Base-by-base conservation (phyloP, 2,329 filamentous ascomycete species). In the Lojkania enalia region DNA sequence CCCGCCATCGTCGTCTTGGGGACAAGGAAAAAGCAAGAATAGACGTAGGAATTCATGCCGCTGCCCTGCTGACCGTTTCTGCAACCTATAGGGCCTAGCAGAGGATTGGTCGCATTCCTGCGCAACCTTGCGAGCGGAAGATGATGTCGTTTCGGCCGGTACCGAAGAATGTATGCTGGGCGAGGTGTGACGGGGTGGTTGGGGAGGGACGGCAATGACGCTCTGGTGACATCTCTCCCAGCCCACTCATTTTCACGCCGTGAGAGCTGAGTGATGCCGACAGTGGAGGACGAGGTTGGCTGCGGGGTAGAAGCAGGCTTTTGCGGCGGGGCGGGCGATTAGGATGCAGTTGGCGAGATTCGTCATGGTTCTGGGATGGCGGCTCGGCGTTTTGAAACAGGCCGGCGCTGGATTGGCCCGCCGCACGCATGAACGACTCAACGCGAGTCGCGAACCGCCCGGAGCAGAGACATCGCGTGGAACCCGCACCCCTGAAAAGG, bases 61-160 rank as follows among this genome's bases (percentile, higher is more conserved):
- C 19, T 25, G 15, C 14, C 31, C 53, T 51, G 51, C 44, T 58
- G 55, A 57, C 55, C 54, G 44, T 42, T 52, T 53, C 47, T 55
- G 51, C 55, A 44, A 47, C 55, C 54, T 36, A 27, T 55, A 53
- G 41, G 51, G 47, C 47, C 39, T 35, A 15, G 49, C 20, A 15
- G 35, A 31, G 49, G 46, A 54, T 57, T 55, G 49, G 44, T 33
- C 23, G 40, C 44, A 42, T 43, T 46, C 39, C 42, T 39, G 18
- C 20, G 18, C 20, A n/a, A 20, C 31, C 18, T 39, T 25, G 18
- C 23, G 14, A 11, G n/a, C n/a, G n/a, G n/a, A n/a, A n/a, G n/a
- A n/a, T n/a, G n/a, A n/a, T 12, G n/a, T 7, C 12, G 29, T 20
- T 11, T 49, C 51, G 49, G 54, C 39, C 39, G 49, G 42, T 31